Conservation (phyloP, 2,329 filamentous ascomycete genomes). For the Fusarium austroafricanum region DNA sequence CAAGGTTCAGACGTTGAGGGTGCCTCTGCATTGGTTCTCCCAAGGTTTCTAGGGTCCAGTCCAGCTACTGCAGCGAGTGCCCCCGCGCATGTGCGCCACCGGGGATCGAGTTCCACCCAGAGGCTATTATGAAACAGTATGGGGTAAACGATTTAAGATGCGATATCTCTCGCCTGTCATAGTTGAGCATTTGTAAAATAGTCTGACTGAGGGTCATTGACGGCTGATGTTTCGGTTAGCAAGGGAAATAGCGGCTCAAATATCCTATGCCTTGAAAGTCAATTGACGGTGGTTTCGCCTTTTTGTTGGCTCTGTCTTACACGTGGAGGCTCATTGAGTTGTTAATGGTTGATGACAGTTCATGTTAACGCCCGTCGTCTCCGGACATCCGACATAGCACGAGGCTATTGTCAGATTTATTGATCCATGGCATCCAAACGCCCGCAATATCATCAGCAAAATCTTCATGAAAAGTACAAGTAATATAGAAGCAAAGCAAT, state of each 20-base stretch:
- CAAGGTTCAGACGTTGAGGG: not conserved
- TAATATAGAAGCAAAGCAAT: too few species aligned
- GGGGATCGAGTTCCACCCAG: constrained; percentile 17
- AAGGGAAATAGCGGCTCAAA: constrained; percentile 5
- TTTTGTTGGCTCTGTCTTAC: constrained; percentile 13
- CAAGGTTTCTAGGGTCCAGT: constrained; percentile 16
- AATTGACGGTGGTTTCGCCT: constrained; percentile 6
- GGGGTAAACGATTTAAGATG: constrained; percentile 42
- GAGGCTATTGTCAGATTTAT: constrained; percentile 6
- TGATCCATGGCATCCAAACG: too few species aligned
- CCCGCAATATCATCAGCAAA: too few species aligned
- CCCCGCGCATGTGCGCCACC: constrained; percentile 19
- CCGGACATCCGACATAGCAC: not conserved
- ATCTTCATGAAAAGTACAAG: too few species aligned
- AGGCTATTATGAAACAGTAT: constrained; percentile 49
- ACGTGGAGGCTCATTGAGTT: constrained; percentile 18
- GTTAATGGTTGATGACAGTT: constrained; percentile 9
- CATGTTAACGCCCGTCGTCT: not conserved
- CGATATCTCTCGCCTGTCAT: constrained; percentile 46
- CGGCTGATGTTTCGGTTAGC: constrained; percentile 11
- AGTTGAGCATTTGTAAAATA: constrained; percentile 27
- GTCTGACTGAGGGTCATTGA: not conserved
- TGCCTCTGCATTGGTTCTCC: not conserved
- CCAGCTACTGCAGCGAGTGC: not conserved
- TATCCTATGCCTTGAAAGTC: constrained; percentile 1